These are phyloP conservation scores for Arachnopeziza araneosa DNA, from an alignment of 2,329 filamentous ascomycete species.

Conservation along the genomic window DNA sequence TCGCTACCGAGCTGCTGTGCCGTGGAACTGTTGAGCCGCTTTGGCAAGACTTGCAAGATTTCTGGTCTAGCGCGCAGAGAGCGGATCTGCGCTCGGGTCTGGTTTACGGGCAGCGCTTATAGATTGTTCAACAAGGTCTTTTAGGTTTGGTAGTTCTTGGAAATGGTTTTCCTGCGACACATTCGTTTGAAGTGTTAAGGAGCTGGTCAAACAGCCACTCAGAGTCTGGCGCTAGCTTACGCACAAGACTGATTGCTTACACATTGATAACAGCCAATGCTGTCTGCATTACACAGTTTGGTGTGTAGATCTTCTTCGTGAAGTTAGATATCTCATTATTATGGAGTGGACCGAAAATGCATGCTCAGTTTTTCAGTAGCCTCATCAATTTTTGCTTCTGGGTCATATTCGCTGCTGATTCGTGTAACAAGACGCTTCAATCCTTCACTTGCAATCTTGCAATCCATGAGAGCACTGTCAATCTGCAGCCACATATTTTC, in stretches of 20 bases:
- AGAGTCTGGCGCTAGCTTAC: too few species aligned
- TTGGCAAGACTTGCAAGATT: not conserved
- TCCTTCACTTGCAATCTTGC: not conserved
- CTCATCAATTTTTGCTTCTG: not conserved
- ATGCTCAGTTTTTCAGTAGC: not conserved
- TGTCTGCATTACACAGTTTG: not conserved
- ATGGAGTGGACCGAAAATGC: not conserved
- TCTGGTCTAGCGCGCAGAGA: not conserved
- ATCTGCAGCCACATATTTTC: not conserved
- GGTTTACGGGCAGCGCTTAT: not conserved
- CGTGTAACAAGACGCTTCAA: not conserved
- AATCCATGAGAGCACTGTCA: not conserved
- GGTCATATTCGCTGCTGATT: not conserved
- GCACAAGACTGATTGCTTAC: not conserved
- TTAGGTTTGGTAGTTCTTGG: not conserved
- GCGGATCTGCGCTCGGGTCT: not conserved
- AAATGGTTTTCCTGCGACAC: not conserved
- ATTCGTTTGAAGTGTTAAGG: not conserved
- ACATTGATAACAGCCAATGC: not conserved
- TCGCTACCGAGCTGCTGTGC: not conserved
- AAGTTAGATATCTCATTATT: not conserved
- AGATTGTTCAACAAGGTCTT: not conserved
- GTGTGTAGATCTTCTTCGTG: not conserved
- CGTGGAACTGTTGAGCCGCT: not conserved
- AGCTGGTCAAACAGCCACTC: not conserved